phyloP scores from a whole-genome alignment of 2,329 filamentous ascomycete species.

The Talaromyces verruculosus region DNA sequence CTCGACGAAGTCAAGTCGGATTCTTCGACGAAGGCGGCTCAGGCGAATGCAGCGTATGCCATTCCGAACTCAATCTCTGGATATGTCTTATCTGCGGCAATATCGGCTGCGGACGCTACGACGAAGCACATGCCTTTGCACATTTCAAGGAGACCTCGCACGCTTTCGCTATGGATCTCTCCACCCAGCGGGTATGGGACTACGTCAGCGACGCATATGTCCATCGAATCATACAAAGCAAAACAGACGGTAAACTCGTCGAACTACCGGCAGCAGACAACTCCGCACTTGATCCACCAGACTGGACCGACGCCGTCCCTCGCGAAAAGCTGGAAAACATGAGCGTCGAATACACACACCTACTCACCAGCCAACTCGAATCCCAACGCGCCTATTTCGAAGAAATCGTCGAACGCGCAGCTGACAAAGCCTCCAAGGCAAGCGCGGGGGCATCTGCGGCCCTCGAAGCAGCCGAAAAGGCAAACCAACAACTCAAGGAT shows the following conservation, averaged over 20 bases:
- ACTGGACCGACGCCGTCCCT: slow-evolving; percentile 48
- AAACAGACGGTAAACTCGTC: slow-evolving; percentile 87
- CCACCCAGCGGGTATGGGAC: slow-evolving; percentile 96
- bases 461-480: slow-evolving; percentile 66
- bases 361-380: slow-evolving; percentile 89
- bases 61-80: slow-evolving; percentile 81
- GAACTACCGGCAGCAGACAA: slow-evolving; percentile 69
- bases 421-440: slow-evolving; percentile 81
- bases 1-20: slow-evolving; percentile 48
- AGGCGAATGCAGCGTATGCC: slow-evolving; percentile 73
- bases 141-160: slow-evolving; percentile 90
- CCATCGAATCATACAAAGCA: slow-evolving; percentile 89
- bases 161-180: slow-evolving; percentile 87
- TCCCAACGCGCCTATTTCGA: slow-evolving; percentile 93
- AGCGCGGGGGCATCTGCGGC: slow-evolving; percentile 51
- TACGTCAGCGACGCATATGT: slow-evolving; percentile 96
- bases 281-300: slow-evolving; percentile 44
- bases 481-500: slow-evolving; percentile 55
- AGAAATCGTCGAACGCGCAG: slow-evolving; percentile 82
- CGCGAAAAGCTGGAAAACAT: slow-evolving; percentile 71
- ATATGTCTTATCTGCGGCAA: slow-evolving; percentile 92
- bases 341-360: slow-evolving; percentile 89
- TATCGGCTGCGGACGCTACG: slow-evolving; percentile 91
- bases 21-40: slow-evolving; percentile 55
- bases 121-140: slow-evolving; percentile 86